Evolutionary conservation across 768 basidiomycete species (phyloP).

Genomic region (Hypsizygus marmoreus): DNA sequence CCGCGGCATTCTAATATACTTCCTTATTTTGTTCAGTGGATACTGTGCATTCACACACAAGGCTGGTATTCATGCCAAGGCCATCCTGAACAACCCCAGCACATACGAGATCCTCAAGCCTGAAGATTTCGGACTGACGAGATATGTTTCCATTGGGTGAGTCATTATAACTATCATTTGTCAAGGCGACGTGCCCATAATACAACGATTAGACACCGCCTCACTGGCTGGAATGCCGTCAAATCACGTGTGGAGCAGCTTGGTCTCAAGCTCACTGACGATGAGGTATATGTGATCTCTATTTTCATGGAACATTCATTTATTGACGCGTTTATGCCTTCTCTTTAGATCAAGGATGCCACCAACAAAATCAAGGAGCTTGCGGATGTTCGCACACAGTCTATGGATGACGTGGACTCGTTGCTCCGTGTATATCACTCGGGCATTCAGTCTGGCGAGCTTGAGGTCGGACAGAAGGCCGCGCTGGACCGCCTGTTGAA

Average conservation of each 20-base stretch:
- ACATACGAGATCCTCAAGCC: conserved; percentile 99
- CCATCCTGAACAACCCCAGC: conserved; percentile 98
- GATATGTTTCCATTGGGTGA: conserved; percentile 96
- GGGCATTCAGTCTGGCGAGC: conserved; percentile 88
- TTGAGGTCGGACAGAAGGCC: conserved; percentile 92
- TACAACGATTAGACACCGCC: conserved; percentile 64
- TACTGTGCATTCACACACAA: conserved; percentile 99
- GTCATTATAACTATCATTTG: conserved; percentile 20
- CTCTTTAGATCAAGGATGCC: conserved; percentile 86
- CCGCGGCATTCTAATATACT: conserved; percentile 5
- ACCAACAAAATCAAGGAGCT: conserved; percentile 99
- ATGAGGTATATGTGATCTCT: conserved; percentile 55
- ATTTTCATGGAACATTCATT: conserved; percentile 2
- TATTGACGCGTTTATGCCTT: conserved; percentile 3
- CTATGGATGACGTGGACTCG: conserved; percentile 99
- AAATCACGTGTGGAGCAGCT: conserved; percentile 99
- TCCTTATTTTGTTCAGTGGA: conserved; percentile 55
- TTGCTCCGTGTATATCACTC: conserved; percentile 95
- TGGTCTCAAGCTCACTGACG: conserved; percentile 85
- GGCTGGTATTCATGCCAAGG: conserved; percentile 99
- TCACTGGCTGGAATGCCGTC: conserved; percentile 99
- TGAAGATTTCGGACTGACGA: conserved; percentile 95
- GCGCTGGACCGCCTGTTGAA: conserved; percentile 85
- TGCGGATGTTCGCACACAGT: conserved; percentile 96
- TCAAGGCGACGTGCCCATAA: neutral